These are phyloP conservation scores for Lentinula sp. DNA, from an alignment of 768 basidiomycete genomes.

Conservation along the genomic window DNA sequence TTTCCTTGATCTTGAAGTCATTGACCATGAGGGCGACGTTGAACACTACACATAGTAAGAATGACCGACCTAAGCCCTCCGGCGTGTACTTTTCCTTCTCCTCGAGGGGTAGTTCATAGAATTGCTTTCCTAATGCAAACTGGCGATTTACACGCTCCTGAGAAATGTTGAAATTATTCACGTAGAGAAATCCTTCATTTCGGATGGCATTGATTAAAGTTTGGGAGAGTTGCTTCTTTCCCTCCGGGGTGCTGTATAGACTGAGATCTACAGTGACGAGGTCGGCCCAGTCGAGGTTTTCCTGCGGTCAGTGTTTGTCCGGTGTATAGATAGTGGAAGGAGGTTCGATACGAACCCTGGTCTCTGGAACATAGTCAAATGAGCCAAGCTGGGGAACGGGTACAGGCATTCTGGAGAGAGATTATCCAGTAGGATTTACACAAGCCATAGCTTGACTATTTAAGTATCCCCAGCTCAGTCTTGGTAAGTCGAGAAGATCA, in stretches of 20 bases:
- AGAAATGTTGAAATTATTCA: slow-evolving; percentile 43
- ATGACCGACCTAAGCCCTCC: slow-evolving; percentile 23
- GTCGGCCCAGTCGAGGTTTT: slow-evolving; percentile 45
- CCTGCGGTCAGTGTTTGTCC: slow-evolving; percentile 16
- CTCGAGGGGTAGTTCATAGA: slow-evolving; percentile 45
- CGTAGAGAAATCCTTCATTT: slow-evolving; percentile 46
- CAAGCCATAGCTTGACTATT: neutral
- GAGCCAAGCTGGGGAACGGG: slow-evolving; percentile 32
- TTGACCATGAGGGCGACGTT: neutral
- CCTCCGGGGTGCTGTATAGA: slow-evolving; percentile 31
- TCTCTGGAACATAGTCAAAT: slow-evolving; percentile 32
- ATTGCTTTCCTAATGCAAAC: slow-evolving; percentile 37
- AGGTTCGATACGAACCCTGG: slow-evolving; percentile 20
- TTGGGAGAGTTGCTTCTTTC: slow-evolving; percentile 33
- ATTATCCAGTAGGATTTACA: neutral
- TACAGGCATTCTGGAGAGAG: slow-evolving; percentile 14
- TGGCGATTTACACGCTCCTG: slow-evolving; percentile 43
- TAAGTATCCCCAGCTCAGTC: neutral
- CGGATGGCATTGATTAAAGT: slow-evolving; percentile 37
- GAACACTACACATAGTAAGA: neutral
- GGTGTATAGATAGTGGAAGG: neutral
- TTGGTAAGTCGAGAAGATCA: neutral
- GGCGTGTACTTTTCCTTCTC: slow-evolving; percentile 41
- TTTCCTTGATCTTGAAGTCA: slow-evolving; percentile 26
- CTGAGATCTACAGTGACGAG: slow-evolving; percentile 40